These are phyloP conservation scores for Aspergillus oerlinghausenensis DNA, from an alignment of 2,329 filamentous ascomycete genomes.

Conservation along the genomic window DNA sequence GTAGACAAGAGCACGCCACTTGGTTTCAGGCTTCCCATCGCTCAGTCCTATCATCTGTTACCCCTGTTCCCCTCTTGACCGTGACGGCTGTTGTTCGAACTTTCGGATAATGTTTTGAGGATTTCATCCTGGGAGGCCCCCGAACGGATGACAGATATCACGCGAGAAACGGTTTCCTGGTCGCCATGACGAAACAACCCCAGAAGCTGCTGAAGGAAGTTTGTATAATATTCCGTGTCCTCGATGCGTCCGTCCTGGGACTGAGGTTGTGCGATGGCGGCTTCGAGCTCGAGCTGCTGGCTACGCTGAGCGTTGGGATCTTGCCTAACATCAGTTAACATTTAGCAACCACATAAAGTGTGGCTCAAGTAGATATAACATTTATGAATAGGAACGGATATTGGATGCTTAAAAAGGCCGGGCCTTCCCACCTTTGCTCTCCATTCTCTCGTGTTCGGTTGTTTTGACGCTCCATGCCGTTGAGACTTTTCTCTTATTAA, in stretches of 20 bases:
- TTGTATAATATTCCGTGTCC: constrained; percentile 19
- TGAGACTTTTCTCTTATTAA: not conserved
- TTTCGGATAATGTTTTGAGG: constrained; percentile 15
- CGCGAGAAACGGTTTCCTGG: constrained; percentile 16
- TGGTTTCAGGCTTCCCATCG: not conserved
- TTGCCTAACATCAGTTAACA: not conserved
- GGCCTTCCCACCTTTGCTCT: constrained; percentile 8
- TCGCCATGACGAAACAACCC: constrained; percentile 19
- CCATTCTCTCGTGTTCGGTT: not conserved
- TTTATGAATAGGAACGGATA: not conserved
- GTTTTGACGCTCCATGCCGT: constrained; percentile 4
- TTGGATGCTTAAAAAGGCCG: not conserved
- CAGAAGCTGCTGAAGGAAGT: constrained; percentile 23
- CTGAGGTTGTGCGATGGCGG: not conserved
- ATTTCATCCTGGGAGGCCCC: constrained; percentile 26
- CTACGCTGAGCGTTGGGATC: constrained; percentile 5
- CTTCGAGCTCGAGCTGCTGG: constrained; percentile 2
- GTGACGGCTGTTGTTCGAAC: not conserved
- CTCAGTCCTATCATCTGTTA: not conserved
- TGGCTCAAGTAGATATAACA: not conserved
- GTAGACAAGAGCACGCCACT: not conserved
- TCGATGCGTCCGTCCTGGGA: constrained; percentile 4
- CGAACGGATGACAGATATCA: constrained; percentile 25
- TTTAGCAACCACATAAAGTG: constrained; percentile 2
- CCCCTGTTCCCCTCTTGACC: not conserved